phyloP scores from a whole-genome alignment of 2,329 filamentous ascomycete genomes.

The Diaporthe vaccinii region DNA sequence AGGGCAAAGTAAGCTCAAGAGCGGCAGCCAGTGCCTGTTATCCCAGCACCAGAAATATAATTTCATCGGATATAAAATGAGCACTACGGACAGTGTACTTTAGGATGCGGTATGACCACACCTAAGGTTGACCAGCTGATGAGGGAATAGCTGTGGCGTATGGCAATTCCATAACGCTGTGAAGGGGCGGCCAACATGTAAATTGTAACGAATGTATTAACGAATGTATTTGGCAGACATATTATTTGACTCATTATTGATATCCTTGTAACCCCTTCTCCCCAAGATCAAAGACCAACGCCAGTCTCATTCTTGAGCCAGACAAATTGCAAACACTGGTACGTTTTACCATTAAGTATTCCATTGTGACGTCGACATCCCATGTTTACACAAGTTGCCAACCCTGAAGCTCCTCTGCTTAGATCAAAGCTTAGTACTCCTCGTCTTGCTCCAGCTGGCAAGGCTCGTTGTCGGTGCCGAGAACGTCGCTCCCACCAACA shows the following conservation, averaged over 20 bases:
- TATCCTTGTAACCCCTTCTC: background rate
- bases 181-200: background rate
- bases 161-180: background rate
- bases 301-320: background rate
- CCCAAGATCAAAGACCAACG: background rate
- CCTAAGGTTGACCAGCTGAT: too few species aligned
- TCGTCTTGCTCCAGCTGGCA: background rate
- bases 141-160: too few species aligned
- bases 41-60: too few species aligned
- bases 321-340: background rate
- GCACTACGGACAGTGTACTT: too few species aligned
- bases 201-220: background rate
- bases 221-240: background rate
- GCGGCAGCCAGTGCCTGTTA: too few species aligned
- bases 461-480: slow-evolving; percentile 13
- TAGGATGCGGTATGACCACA: too few species aligned
- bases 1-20: background rate
- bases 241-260: background rate
- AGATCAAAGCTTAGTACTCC: background rate
- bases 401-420: background rate
- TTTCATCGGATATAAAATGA: too few species aligned
- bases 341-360: background rate
- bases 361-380: background rate
- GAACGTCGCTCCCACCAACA: background rate
- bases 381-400: background rate